phyloP scores from a whole-genome alignment of 352 stramenopile genomes.

The Peronospora farinosa region DNA sequence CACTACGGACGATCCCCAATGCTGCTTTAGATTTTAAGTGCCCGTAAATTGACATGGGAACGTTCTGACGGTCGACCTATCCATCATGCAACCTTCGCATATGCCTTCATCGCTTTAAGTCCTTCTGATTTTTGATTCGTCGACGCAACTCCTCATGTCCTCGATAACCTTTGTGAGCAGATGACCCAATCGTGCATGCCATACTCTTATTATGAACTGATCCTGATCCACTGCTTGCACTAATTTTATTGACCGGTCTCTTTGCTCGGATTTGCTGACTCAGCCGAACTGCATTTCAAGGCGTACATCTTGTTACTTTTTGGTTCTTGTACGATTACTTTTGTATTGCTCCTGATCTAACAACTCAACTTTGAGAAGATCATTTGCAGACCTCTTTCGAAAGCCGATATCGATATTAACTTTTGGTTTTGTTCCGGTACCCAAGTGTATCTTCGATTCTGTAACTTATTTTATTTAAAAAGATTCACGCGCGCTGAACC shows the following conservation, averaged over 20 bases:
- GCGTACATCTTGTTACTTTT: neutral
- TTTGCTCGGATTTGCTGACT: neutral
- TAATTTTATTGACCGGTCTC: neutral
- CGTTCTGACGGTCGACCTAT: neutral
- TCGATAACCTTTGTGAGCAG: neutral
- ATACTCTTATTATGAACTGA: neutral
- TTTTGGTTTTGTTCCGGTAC: neutral
- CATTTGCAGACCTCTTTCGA: neutral
- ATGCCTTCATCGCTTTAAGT: neutral
- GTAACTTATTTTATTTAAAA: neutral
- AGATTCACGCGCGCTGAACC: neutral
- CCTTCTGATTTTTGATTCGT: neutral
- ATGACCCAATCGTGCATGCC: conserved; percentile 1
- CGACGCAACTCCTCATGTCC: neutral
- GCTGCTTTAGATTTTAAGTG: neutral
- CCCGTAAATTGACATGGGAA: neutral
- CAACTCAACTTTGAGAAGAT: neutral
- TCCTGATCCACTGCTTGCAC: neutral
- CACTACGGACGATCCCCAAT: neutral
- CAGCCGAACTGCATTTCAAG: neutral
- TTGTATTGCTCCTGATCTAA: neutral
- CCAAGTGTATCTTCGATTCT: neutral
- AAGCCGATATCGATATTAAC: too few species aligned
- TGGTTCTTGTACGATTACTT: neutral
- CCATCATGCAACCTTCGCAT: neutral